These are phyloP conservation scores for Tulasnella sp. DNA, from an alignment of 768 basidiomycete species.

Conservation along the genomic window DNA sequence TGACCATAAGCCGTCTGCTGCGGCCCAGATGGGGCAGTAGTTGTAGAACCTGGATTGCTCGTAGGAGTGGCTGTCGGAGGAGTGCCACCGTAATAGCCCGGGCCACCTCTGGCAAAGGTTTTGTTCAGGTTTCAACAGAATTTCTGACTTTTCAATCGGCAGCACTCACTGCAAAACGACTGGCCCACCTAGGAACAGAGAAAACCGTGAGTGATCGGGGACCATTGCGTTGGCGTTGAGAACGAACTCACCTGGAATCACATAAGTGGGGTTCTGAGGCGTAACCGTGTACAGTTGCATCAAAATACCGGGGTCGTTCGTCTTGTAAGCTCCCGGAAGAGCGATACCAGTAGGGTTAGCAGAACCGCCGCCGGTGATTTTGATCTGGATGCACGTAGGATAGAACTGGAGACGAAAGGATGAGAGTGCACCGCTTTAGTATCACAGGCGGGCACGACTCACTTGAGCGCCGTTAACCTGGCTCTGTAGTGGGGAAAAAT, in stretches of 20 bases:
- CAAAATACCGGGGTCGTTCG: constrained; percentile 8
- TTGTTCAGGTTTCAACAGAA: neutral
- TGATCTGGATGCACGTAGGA: constrained; percentile 8
- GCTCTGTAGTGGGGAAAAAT: neutral
- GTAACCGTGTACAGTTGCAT: constrained; percentile 2
- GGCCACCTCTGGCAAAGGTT: neutral
- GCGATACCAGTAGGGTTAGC: constrained; percentile 15
- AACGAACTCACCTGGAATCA: constrained; percentile 4
- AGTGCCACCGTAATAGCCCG: neutral
- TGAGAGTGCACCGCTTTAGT: neutral
- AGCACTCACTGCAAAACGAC: neutral
- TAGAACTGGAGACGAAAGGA: neutral
- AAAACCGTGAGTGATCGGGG: neutral
- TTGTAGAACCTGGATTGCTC: neutral
- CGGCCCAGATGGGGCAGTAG: neutral
- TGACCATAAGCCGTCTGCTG: neutral
- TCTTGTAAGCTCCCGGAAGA: constrained; percentile 15
- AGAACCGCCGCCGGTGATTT: neutral
- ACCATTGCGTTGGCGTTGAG: neutral
- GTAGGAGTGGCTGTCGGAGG: neutral
- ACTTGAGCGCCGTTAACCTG: neutral
- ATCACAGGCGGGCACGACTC: neutral
- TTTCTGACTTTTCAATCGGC: neutral
- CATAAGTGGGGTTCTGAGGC: constrained; percentile 1
- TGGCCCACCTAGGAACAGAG: neutral